Base-by-base conservation (phyloP, 176 grass and related monocot species). In the Eleusine indica region DNA sequence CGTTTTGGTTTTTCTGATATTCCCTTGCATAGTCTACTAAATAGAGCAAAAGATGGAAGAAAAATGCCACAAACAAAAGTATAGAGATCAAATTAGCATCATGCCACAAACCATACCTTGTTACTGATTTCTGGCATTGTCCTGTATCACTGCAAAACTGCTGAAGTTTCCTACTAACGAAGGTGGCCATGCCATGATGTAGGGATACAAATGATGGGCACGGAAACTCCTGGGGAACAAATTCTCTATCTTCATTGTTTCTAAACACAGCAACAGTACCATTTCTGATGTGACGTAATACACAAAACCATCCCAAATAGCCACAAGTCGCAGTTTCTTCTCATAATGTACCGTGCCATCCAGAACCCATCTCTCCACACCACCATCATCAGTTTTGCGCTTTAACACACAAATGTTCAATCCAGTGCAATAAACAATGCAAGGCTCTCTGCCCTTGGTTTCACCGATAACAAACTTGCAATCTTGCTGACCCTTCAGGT, bases 111-210 rank as follows among this genome's bases (percentile, higher is more conserved):
- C 25, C 25, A 25, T 25, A 25, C 25, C 25, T 25, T 25, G 25
- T 25, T 25, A 25, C 25, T 25, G 25, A 44, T 44, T 44, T 44
- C 5, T 44, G 1, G 43, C 9, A 44, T 1, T 7, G 9, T 44
- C 43, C 9, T 44, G 3, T 7, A 44, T 44, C 5, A 44, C 6
- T 8, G 43, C 3, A 8, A 8, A 7, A 8, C 6, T 44, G 2
- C 6, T 44, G 9, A 37, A 19, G 7, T 74, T 52, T 2, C 71
- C 71, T 11, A 75, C 62, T 30, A 68, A 84, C 68, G 46, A 53
- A 57, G n/a, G 38, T 32, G 72, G 82, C 82, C 82, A 68, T 3
- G 61, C 61, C 81, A 66, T 52, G 14, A 74, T n/a, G 19, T 83
- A 83, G 5, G 81, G 81, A 52, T 74, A 29, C 17, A 76, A 46